Evolutionary conservation across 23 red algal species (phyloP).

Genomic region (Cyanidiococcus yangmingshanensis): DNA sequence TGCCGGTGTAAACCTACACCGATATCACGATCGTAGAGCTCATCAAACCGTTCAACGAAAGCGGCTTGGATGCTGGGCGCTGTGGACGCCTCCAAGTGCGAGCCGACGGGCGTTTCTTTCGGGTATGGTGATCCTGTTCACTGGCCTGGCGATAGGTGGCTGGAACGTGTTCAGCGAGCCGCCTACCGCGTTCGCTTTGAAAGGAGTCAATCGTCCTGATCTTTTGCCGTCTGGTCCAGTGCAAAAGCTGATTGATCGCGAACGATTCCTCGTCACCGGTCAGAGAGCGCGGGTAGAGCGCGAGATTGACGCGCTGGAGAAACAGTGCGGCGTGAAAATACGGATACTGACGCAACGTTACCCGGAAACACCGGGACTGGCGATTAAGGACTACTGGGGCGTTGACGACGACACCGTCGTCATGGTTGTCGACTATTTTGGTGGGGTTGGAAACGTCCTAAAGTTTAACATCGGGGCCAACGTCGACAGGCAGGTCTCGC

Average conservation of each 20-base stretch:
- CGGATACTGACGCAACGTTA: constrained; percentile 84
- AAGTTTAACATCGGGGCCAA: constrained; percentile 91
- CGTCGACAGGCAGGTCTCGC: constrained; percentile 59
- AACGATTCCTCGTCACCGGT: constrained; percentile 60
- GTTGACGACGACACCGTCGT: constrained; percentile 88
- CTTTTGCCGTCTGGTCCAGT: constrained; percentile 3
- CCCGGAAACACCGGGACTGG: constrained; percentile 67
- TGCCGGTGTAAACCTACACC: no score
- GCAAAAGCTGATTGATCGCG: constrained; percentile 53
- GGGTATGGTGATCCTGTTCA: not conserved
- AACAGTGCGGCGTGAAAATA: constrained; percentile 62
- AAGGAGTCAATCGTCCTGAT: constrained; percentile 15
- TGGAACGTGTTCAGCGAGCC: not conserved
- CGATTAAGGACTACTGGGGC: constrained; percentile 89
- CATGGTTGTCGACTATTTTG: constrained; percentile 91
- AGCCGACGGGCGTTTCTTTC: not conserved
- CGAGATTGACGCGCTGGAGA: constrained; percentile 53
- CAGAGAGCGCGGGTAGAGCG: constrained; percentile 29
- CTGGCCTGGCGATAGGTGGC: not conserved
- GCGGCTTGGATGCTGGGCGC: no score
- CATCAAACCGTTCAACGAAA: no score
- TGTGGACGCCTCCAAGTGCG: no score
- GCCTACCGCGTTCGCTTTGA: not conserved
- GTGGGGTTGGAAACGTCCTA: constrained; percentile 63
- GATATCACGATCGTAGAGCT: no score